Conservation (phyloP, 1,284 basidiomycete genomes). For the Hypsizygus ulmarius region DNA sequence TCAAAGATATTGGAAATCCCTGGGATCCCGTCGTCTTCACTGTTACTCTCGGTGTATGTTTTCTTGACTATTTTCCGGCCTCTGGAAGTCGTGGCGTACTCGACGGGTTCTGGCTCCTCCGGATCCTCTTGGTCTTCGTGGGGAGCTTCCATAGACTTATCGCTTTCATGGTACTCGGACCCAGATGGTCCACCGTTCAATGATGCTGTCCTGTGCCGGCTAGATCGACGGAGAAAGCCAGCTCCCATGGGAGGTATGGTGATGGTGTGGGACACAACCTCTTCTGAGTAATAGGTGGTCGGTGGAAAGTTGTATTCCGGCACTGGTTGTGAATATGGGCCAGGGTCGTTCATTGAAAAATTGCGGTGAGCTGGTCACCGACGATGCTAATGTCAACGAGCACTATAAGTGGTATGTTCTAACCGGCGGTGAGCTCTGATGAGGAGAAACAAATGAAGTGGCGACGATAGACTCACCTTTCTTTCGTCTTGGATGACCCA, state of each 20-base stretch:
- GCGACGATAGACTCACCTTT: not conserved
- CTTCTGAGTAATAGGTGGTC: constrained; percentile 1
- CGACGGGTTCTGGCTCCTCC: constrained; percentile 26
- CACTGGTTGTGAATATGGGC: not conserved
- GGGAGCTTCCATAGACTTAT: constrained; percentile 39
- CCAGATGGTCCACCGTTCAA: constrained; percentile 46
- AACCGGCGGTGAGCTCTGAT: constrained; percentile 4
- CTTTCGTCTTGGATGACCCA: too few relatives aligned
- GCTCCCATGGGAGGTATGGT: constrained; percentile 31
- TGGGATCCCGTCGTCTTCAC: constrained; percentile 35
- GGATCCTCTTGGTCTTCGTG: constrained; percentile 29
- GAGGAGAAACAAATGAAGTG: not conserved
- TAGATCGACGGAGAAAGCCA: constrained; percentile 39
- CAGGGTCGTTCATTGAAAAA: constrained; percentile 9
- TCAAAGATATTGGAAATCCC: constrained; percentile 26
- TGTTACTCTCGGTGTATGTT: constrained; percentile 53
- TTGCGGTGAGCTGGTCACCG: not conserved
- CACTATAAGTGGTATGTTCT: constrained; percentile 2
- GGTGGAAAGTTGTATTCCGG: constrained; percentile 10
- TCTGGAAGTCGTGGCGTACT: constrained; percentile 30
- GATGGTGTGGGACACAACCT: constrained; percentile 18
- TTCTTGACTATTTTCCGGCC: constrained; percentile 47
- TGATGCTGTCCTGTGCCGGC: constrained; percentile 31
- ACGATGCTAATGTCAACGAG: constrained; percentile 14
- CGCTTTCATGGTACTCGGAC: constrained; percentile 65